A percentile compares a stretch with the other conserved stretches of the same genome.
Conservation (phyloP, 2,329 filamentous ascomycete genomes). For the Phaeosphaeriaceae sp. region DNA sequence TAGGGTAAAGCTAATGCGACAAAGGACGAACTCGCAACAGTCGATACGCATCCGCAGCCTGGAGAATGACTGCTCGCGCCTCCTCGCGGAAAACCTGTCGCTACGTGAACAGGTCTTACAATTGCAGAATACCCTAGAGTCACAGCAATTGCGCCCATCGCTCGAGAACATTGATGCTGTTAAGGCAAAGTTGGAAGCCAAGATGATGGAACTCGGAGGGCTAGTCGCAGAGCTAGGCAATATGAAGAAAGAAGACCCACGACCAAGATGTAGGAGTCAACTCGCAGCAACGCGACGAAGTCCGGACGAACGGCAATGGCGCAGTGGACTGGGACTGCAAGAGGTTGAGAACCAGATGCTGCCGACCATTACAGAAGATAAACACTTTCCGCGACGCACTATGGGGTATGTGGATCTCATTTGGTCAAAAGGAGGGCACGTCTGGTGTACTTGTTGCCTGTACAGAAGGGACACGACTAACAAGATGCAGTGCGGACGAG, state of each 20-base stretch:
- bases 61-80: slow-evolving; percentile 76
- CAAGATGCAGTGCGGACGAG: slow-evolving; percentile 62
- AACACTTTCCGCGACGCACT: slow-evolving; percentile 71
- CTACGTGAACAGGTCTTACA: slow-evolving; percentile 75
- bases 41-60: slow-evolving; percentile 78
- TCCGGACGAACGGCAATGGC: slow-evolving; percentile 65
- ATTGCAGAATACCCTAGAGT: slow-evolving; percentile 72
- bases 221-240: slow-evolving; percentile 72
- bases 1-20: slow-evolving; percentile 13
- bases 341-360: slow-evolving; percentile 63
- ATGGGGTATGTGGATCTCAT: slow-evolving; percentile 65
- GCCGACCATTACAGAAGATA: slow-evolving; percentile 75
- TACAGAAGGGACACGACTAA: slow-evolving; percentile 22
- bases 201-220: slow-evolving; percentile 73
- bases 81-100: slow-evolving; percentile 80
- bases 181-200: slow-evolving; percentile 74
- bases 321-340: slow-evolving; percentile 53
- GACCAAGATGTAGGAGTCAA: slow-evolving; percentile 57
- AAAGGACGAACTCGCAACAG: slow-evolving; percentile 76
- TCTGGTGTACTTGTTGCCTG: neutral
- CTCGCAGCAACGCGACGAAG: slow-evolving; percentile 54
- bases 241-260: slow-evolving; percentile 32
- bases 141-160: slow-evolving; percentile 66
- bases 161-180: slow-evolving; percentile 74
- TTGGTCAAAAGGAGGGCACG: neutral